Base-by-base conservation (phyloP, 768 basidiomycete genomes). In the Pholiota conissans region DNA sequence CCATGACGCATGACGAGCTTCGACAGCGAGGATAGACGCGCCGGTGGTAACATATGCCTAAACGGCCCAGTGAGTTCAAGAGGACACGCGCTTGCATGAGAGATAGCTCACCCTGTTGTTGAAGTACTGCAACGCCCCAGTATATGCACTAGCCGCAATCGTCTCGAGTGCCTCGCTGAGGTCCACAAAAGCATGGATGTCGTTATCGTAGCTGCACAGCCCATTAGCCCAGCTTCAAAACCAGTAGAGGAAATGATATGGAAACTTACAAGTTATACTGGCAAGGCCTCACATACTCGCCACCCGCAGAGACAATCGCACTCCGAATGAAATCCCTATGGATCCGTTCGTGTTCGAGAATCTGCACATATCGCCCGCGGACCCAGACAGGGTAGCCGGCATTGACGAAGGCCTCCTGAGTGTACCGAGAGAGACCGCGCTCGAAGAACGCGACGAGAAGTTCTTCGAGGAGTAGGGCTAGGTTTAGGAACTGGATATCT, bases 1-100 rank as follows among this genome's bases (percentile, higher is more conserved):
- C 86, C 86, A 90, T 1, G 79, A 73, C n/a, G 84, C 77, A 56
- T 89, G 87, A 30, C 86, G 79, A 22, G 85, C 78, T 65, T 90
- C 85, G 52, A 79, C 80, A 14, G 72, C 69, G 10, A 89, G 74
- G 62, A 91, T 89, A 18, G 82, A 78, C 1, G 77, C 87, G 4
- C 83, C 80, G 16, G 79, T 78, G 4, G 81, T 81, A 20, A 83
- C 65, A 66, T 81, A 82, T 26, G 61, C 68, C 66, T 71, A 26
- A 22, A n/a, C n/a, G n/a, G n/a, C n/a, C n/a, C n/a, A n/a, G 13
- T 20, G 10, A 24, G 9, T 3, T 26, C 0, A 45, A 52, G 49
- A 13, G 16, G 14, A 9, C 10, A 16, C 10, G 0, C 35, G 9
- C 24, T 30, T 52, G 18, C 32, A 49, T 10, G 7, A 14, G 20